phyloP scores from a whole-genome alignment of 805 yeast genomes.

The Saccharomycopsis malanga region DNA sequence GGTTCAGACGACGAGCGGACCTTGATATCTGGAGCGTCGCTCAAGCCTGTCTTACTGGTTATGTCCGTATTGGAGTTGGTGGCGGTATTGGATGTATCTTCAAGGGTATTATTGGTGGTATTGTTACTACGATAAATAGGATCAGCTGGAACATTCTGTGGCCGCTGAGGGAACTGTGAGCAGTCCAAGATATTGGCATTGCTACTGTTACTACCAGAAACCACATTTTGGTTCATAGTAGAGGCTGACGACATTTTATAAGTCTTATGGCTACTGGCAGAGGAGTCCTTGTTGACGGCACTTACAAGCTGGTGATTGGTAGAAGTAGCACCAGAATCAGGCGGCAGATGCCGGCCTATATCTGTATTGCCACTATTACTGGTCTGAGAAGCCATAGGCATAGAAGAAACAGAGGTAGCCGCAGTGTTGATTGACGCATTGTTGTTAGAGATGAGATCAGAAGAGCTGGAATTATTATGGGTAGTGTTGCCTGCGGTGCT shows the following conservation, averaged over 20 bases:
- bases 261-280: neutral
- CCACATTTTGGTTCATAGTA: neutral
- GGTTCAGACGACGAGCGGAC: constrained; percentile 1
- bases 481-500: neutral
- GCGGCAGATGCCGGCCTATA: too few relatives aligned
- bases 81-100: neutral
- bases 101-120: too few relatives aligned
- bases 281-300: neutral
- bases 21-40: neutral
- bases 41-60: neutral
- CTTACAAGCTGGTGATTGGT: neutral
- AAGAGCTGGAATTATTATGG: constrained; percentile 2
- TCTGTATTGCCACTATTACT: too few relatives aligned
- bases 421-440: constrained; percentile 5
- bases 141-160: too few relatives aligned
- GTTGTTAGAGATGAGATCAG: constrained; percentile 4
- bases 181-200: neutral
- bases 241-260: neutral
- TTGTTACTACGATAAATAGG: too few relatives aligned
- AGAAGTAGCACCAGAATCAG: neutral
- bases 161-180: too few relatives aligned
- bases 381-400: neutral
- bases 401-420: constrained; percentile 3
- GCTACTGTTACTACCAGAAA: neutral
- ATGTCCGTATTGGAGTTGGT: neutral